Conservation (phyloP, 2,329 filamentous ascomycete genomes). For the Aspergillus tanneri region DNA sequence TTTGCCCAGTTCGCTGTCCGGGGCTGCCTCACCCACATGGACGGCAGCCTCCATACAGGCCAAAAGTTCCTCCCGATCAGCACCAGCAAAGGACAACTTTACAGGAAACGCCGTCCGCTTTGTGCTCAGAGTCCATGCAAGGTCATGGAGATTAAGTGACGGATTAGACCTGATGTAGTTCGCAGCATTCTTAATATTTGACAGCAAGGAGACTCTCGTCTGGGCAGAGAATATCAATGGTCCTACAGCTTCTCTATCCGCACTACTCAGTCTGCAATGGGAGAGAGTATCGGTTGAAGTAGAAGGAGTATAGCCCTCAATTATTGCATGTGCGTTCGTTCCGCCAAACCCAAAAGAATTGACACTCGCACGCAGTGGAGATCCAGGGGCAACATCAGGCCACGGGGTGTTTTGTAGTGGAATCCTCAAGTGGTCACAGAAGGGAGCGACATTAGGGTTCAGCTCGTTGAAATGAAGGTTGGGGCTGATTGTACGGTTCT, state of each 20-base stretch:
- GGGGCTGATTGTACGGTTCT: slow-evolving; percentile 29
- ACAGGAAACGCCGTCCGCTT: neutral
- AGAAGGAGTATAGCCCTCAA: slow-evolving; percentile 28
- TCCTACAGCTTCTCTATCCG: no score
- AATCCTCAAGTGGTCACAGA: neutral
- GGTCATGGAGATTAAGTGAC: neutral
- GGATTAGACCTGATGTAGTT: neutral
- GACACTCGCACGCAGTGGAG: slow-evolving; percentile 40
- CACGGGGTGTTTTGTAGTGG: neutral
- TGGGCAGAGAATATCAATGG: slow-evolving; percentile 5
- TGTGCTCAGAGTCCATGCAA: slow-evolving; percentile 1
- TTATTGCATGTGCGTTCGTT: slow-evolving; percentile 34
- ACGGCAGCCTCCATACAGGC: no score
- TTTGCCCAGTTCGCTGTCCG: no score
- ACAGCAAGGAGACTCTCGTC: neutral
- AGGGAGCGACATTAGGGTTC: slow-evolving; percentile 17
- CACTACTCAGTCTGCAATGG: no score
- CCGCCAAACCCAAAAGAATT: slow-evolving; percentile 46
- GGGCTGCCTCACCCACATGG: no score
- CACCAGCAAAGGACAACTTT: neutral
- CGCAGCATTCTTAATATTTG: neutral
- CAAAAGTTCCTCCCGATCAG: neutral
- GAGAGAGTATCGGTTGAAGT: no score
- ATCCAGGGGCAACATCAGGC: slow-evolving; percentile 7
- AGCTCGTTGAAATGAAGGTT: slow-evolving; percentile 22